Evolutionary conservation across 495 filamentous ascomycete genomes (phyloP).

Genomic region (Amphirosellinia nigrospora): DNA sequence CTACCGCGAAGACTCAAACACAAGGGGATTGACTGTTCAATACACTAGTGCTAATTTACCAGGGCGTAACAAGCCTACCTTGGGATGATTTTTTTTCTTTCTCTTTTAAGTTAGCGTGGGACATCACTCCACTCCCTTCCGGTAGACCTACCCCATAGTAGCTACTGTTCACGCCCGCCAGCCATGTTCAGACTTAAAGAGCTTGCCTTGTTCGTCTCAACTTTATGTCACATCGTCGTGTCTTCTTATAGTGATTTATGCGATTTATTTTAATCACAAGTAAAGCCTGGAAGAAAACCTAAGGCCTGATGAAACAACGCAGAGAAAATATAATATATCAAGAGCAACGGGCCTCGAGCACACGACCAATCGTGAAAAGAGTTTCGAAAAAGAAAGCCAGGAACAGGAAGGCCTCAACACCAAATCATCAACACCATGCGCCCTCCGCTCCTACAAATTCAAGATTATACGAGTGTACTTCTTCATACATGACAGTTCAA

Average conservation of each 20-base stretch:
- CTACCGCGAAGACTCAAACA: not conserved
- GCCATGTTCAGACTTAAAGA: not conserved
- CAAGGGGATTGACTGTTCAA: not conserved
- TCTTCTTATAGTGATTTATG: not conserved
- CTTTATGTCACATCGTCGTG: not conserved
- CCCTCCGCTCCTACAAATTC: not conserved
- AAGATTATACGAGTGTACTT: constrained; percentile 5
- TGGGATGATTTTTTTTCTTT: not conserved
- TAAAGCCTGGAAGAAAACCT: not conserved
- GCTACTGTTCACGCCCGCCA: not conserved
- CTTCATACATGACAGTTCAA: constrained; percentile 9
- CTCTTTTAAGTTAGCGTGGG: not conserved
- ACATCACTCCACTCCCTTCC: not conserved
- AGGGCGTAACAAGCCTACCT: too few relatives aligned
- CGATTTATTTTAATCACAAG: not conserved
- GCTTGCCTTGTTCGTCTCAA: not conserved
- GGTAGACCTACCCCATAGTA: constrained; percentile 2
- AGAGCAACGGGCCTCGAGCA: not conserved
- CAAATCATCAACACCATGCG: not conserved
- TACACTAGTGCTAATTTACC: not conserved
- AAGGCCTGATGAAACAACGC: not conserved
- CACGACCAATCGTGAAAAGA: not conserved
- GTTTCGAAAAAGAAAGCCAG: not conserved
- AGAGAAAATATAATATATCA: not conserved
- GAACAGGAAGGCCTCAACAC: not conserved